These are phyloP conservation scores for Oryza rufipogon DNA, from an alignment of 176 grass and related monocot species.

Conservation along the genomic window DNA sequence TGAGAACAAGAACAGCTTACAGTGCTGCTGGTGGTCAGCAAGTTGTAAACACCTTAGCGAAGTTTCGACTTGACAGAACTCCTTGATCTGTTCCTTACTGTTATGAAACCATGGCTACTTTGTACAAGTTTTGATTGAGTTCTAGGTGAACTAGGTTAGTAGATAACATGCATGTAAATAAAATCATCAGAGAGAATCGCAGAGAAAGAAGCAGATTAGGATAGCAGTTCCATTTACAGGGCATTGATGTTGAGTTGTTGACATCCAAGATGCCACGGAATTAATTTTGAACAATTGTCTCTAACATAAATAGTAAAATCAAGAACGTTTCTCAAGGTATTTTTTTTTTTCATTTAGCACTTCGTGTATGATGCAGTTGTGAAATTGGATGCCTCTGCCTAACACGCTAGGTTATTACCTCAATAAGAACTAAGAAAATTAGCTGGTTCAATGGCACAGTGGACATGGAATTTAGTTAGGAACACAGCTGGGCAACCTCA, in stretches of 20 bases:
- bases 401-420: neutral
- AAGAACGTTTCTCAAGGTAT: neutral
- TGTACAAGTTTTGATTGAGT: constrained; percentile 37
- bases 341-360: too few relatives aligned
- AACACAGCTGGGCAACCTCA: neutral
- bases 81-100: constrained; percentile 1
- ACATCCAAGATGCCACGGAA: constrained; percentile 12
- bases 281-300: neutral
- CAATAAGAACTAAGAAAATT: neutral
- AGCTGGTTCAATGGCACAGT: neutral
- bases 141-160: constrained; percentile 17
- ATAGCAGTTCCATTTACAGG: constrained; percentile 2
- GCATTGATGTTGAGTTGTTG: constrained; percentile 29
- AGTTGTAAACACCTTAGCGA: constrained; percentile 45
- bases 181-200: neutral
- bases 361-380: neutral
- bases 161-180: constrained; percentile 4
- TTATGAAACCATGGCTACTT: constrained; percentile 6
- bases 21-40: constrained; percentile 11
- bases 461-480: neutral
- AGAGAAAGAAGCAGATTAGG: constrained; percentile 19
- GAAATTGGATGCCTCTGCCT: neutral
- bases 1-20: constrained; percentile 65
- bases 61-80: constrained; percentile 31
- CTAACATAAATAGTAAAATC: neutral